Evolutionary conservation across 1,139 yeast species (phyloP).

Genomic region (Yamadazyma atlantica): DNA sequence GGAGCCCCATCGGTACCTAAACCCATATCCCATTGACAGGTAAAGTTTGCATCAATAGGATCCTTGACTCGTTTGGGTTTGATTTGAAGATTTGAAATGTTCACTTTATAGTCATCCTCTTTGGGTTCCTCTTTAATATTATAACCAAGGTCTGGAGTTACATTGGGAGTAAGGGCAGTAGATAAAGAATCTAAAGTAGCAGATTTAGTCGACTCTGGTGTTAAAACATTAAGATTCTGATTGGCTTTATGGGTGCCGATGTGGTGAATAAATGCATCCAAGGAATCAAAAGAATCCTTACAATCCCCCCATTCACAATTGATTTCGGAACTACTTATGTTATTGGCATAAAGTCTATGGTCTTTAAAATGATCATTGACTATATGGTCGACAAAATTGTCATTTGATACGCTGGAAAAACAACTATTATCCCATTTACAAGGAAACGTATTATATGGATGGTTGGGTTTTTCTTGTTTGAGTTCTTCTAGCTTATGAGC

Average conservation of each 20-base stretch:
- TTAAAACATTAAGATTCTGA: slow-evolving; percentile 8
- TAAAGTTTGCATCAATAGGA: slow-evolving; percentile 24
- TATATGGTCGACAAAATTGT: slow-evolving; percentile 56
- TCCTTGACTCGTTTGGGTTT: slow-evolving; percentile 21
- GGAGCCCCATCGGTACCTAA: slow-evolving; percentile 28
- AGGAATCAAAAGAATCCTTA: slow-evolving; percentile 50
- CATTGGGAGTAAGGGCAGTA: neutral
- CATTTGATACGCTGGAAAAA: slow-evolving; percentile 36
- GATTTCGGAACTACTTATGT: slow-evolving; percentile 16
- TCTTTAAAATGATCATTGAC: slow-evolving; percentile 53
- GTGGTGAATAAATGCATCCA: slow-evolving; percentile 58
- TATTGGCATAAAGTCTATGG: slow-evolving; percentile 11
- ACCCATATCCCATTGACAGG: slow-evolving; percentile 50
- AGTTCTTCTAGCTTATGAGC: slow-evolving; percentile 6
- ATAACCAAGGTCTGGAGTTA: neutral
- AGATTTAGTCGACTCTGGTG: slow-evolving; percentile 14
- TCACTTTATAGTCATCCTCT: slow-evolving; percentile 12
- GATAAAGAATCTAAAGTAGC: neutral
- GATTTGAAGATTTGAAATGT: slow-evolving; percentile 38
- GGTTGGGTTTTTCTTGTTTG: neutral
- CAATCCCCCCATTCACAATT: slow-evolving; percentile 80
- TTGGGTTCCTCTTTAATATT: neutral
- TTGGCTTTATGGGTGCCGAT: slow-evolving; percentile 51
- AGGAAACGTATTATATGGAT: slow-evolving; percentile 14
- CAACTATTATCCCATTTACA: slow-evolving; percentile 62